A percentile compares a stretch with the other conserved stretches of the same genome.
Evolutionary conservation across 106 monocot genomes (phyloP).

Genomic region (Dioscorea zingiberensis): DNA sequence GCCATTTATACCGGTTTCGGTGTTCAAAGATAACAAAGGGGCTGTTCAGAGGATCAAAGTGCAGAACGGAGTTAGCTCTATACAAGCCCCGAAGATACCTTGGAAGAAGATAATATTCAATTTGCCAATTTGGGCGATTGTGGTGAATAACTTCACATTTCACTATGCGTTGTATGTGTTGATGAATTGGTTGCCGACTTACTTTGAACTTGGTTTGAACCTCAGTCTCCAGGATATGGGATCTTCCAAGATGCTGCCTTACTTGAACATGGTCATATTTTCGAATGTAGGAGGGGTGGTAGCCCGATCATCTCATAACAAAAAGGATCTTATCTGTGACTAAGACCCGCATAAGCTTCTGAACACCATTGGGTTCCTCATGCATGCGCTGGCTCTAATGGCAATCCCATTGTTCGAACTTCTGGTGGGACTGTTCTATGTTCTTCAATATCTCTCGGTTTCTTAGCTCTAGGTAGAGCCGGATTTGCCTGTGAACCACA

Average conservation of each 20-base stretch:
- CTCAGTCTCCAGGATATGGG: constrained; percentile 95
- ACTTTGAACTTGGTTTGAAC: constrained; percentile 74
- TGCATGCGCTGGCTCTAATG: constrained; percentile 64
- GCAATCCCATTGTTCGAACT: constrained; percentile 56
- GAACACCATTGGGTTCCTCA: constrained; percentile 69
- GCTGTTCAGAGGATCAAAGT: too few relatives aligned
- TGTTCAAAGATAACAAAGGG: too few relatives aligned
- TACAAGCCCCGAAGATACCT: constrained; percentile 71
- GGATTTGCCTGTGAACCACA: constrained; percentile 95
- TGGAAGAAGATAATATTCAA: constrained; percentile 78
- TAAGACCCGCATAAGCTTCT: constrained; percentile 61
- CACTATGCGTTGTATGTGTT: constrained; percentile 91
- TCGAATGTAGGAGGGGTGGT: constrained; percentile 81
- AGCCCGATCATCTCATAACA: constrained; percentile 77
- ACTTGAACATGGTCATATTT: constrained; percentile 90
- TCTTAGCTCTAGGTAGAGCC: constrained; percentile 90
- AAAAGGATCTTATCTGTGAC: constrained; percentile 59
- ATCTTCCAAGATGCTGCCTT: constrained; percentile 89
- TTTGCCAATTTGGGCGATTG: constrained; percentile 83
- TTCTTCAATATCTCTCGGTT: constrained; percentile 75
- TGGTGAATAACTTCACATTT: constrained; percentile 91
- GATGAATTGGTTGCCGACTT: constrained; percentile 98
- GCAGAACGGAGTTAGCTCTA: too few relatives aligned
- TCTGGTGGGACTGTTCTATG: constrained; percentile 54
- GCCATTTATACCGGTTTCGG: constrained; percentile 88